Conservation (phyloP, 2,329 filamentous ascomycete species). For the Ascochyta rabiei region DNA sequence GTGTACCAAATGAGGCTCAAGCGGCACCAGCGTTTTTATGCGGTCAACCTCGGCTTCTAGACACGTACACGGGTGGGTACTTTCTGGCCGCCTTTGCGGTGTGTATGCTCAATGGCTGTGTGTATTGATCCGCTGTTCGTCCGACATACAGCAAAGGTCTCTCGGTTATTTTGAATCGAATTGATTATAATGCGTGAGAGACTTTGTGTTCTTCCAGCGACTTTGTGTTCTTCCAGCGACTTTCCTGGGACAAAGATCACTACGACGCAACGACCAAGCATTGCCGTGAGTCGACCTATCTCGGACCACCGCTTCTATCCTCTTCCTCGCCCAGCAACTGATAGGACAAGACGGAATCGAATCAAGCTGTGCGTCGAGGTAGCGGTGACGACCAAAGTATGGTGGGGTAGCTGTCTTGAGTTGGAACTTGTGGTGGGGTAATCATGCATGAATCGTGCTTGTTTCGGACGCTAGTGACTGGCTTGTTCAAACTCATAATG, state of each 20-base stretch:
- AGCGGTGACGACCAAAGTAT: constrained; percentile 3
- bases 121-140: not conserved
- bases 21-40: constrained; percentile 2
- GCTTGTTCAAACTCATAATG: not conserved
- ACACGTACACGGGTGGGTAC: constrained; percentile 5
- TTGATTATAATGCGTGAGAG: not conserved
- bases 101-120: constrained; percentile 6
- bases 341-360: not conserved
- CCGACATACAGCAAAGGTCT: not conserved
- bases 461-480: not conserved
- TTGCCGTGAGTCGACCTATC: not conserved
- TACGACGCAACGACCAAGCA: constrained; percentile 5
- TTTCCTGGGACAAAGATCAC: not conserved
- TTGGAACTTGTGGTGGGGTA: not conserved
- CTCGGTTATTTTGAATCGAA: not conserved
- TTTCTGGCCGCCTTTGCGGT: constrained; percentile 1
- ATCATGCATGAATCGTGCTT: constrained; percentile 1
- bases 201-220: not conserved
- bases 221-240: not conserved
- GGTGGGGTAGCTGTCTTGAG: constrained; percentile 10
- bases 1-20: constrained; percentile 5
- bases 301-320: not conserved
- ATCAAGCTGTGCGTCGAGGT: not conserved
- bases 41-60: constrained; percentile 19
- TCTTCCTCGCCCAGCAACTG: not conserved